Base-by-base conservation (phyloP, 495 filamentous ascomycete species). In the Penicillium goetzii region DNA sequence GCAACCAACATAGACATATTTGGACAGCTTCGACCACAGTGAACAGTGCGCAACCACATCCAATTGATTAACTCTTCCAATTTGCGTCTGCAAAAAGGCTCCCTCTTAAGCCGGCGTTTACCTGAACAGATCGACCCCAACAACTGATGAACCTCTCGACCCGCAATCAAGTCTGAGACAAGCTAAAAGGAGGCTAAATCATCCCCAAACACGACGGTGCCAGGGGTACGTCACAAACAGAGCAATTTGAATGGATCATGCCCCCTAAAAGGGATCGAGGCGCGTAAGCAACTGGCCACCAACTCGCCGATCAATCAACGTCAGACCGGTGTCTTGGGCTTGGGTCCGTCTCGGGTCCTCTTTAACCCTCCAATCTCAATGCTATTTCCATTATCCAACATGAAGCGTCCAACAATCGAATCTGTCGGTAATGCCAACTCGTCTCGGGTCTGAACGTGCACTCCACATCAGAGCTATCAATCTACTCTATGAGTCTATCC, bases 271-370 rank as follows among this genome's bases (percentile, higher is more conserved):
- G 28, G 21, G 21, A 52, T 5, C 38, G 17, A 28, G 38, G 34
- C 19, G 41, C 12, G 30, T 25, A 15, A 21, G 57, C 47, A 50
- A 17, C 41, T 11, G 30, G 33, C 15, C 38, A 40, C n/a, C 53
- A 59, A 45, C 6, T 7, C 21, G 62, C 41, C 62, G 59, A 68
- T 65, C 62, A 59, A 60, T 68, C 40, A 62, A 65, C 30, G 12
- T 19, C 59, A 65, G 26, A 68, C 66, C 19, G 3, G 28, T 19
- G 17, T 59, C 43, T 47, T 45, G 45, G 45, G 23, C 43, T 47
- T 45, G 45, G 45, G 23, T 38, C 36, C 36, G 14, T 6, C 25
- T 15, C 47, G 43, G 56, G 7, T 23, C 65, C 49, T 53, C 58
- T 57, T 56, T 65, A 19, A 52, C 30, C 62, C 62, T 68, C 41